These are phyloP conservation scores for Aspergillus flavus DNA, from an alignment of 2,329 filamentous ascomycete genomes.

Conservation along the genomic window DNA sequence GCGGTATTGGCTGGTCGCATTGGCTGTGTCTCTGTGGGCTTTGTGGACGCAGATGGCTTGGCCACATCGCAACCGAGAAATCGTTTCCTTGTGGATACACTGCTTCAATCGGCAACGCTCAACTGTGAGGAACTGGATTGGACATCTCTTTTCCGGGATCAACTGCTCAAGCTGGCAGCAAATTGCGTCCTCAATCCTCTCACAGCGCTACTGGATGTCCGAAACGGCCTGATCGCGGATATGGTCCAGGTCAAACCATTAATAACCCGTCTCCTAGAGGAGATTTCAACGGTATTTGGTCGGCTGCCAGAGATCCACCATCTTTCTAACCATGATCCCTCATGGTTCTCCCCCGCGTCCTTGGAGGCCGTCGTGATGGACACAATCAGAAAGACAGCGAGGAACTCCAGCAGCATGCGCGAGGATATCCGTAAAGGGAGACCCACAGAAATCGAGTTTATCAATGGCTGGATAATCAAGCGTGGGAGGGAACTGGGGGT, in stretches of 20 bases:
- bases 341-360: not conserved
- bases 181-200: not conserved
- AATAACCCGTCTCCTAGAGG: not conserved
- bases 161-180: not conserved
- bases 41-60: not conserved
- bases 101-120: not conserved
- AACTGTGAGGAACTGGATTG: not conserved
- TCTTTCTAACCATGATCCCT: not conserved
- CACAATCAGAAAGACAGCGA: not conserved
- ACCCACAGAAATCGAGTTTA: not conserved
- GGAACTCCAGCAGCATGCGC: not conserved
- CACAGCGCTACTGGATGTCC: not conserved
- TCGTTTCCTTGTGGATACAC: not conserved
- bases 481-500: not conserved
- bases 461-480: not conserved
- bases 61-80: not conserved
- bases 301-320: not conserved
- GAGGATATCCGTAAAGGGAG: not conserved
- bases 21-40: not conserved
- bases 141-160: not conserved
- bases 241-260: not conserved
- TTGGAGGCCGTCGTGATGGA: not conserved
- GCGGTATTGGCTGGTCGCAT: not conserved
- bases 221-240: not conserved
- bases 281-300: not conserved